Evolutionary conservation across 106 monocot genomes (phyloP).

Genomic region (Iris macrosiphon): DNA sequence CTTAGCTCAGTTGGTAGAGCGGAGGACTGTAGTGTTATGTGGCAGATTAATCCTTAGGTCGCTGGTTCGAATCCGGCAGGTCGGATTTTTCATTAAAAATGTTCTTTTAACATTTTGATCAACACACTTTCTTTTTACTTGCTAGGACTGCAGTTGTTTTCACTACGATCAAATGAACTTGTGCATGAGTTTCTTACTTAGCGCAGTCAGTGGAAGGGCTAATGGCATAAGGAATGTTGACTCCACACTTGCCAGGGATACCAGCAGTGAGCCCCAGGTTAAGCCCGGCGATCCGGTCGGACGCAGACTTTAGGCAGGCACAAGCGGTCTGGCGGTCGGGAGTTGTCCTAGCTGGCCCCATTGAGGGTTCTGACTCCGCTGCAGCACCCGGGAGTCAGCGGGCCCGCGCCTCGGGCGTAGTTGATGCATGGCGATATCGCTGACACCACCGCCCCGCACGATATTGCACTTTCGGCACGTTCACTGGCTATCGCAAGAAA

Average conservation of each 20-base stretch:
- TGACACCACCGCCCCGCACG: not conserved
- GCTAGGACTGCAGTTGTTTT: too few species aligned
- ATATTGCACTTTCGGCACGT: not conserved
- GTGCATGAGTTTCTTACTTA: not conserved
- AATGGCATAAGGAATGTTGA: constrained; percentile 9
- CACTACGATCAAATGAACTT: too few species aligned
- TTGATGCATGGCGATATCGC: not conserved
- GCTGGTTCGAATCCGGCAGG: constrained; percentile 99
- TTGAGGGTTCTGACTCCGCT: constrained; percentile 11
- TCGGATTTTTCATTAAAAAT: constrained; percentile 69
- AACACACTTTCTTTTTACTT: too few species aligned
- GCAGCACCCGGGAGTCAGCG: constrained; percentile 10
- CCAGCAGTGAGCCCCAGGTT: constrained; percentile 6
- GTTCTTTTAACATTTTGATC: too few species aligned
- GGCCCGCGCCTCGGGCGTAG: not conserved
- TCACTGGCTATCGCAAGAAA: not conserved
- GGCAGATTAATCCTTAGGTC: constrained; percentile 99
- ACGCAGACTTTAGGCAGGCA: constrained; percentile 16
- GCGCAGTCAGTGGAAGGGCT: constrained; percentile 18
- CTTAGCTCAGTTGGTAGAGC: constrained; percentile 93
- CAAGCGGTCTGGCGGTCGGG: constrained; percentile 17
- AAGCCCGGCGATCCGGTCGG: not conserved
- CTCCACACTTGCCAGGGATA: constrained; percentile 14
- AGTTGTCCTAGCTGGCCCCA: constrained; percentile 9
- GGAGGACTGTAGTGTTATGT: constrained; percentile 95